These are phyloP conservation scores for Ailanthus altissimus DNA, from an alignment of 345 rosid species.

Conservation along the genomic window DNA sequence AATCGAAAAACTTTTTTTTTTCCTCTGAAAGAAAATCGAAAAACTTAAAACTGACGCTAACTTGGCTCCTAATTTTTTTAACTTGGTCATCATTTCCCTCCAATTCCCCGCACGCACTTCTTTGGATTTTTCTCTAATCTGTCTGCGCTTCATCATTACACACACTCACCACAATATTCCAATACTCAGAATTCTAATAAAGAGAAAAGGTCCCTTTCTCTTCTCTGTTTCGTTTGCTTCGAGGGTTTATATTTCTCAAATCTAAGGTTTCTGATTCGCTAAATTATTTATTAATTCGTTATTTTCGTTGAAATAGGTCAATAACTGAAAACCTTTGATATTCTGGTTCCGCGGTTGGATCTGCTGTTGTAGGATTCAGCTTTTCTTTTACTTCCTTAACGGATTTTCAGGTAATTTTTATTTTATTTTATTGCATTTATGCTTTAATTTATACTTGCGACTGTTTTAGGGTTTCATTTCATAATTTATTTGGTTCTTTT, in stretches of 20 bases:
- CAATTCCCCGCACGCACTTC: constrained; percentile 22
- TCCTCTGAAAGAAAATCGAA: too few relatives aligned
- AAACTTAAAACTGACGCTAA: constrained; percentile 22
- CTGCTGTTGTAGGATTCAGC: not conserved
- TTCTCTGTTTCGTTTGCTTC: not conserved
- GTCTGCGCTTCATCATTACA: constrained; percentile 11
- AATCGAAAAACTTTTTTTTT: not conserved
- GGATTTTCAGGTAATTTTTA: constrained; percentile 1
- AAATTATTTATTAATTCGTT: constrained; percentile 10
- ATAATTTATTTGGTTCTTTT: not conserved
- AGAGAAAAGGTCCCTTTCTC: constrained; percentile 6
- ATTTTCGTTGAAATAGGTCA: not conserved
- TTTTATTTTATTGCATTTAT: not conserved
- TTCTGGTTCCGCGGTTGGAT: not conserved
- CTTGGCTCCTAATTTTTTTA: constrained; percentile 5
- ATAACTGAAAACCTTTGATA: not conserved
- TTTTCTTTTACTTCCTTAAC: not conserved
- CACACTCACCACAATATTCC: not conserved
- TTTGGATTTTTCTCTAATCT: not conserved
- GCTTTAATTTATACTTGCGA: not conserved
- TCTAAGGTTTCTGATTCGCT: constrained; percentile 21
- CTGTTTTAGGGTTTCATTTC: not conserved
- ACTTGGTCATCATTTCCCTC: constrained; percentile 35
- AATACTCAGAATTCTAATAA: not conserved
- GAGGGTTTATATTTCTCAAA: constrained; percentile 28